Evolutionary conservation across 371 early-diverging fungal species (phyloP).

Genomic region (Mucor ambiguus): DNA sequence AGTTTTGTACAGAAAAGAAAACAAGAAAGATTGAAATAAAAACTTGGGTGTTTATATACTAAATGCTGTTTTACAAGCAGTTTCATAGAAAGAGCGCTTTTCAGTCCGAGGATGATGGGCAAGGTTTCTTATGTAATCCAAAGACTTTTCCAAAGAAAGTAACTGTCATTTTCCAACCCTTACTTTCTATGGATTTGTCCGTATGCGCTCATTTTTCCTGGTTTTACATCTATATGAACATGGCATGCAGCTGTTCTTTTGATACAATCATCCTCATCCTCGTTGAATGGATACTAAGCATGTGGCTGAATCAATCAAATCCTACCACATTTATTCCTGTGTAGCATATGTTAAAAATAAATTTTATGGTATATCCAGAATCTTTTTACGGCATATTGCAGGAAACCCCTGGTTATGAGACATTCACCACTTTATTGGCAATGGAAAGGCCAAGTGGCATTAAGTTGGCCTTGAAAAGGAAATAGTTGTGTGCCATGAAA

Average conservation of each 20-base stretch:
- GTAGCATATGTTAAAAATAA: constrained; percentile 3
- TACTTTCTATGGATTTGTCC: background rate
- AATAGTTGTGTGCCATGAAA: background rate
- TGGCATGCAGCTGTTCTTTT: background rate
- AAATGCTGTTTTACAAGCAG: background rate
- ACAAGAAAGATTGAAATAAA: background rate
- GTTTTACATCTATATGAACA: background rate
- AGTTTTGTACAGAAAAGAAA: background rate
- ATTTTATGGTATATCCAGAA: background rate
- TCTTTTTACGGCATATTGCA: background rate
- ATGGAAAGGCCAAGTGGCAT: background rate
- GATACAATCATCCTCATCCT: background rate
- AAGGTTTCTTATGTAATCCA: constrained; percentile 18
- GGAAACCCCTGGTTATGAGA: background rate
- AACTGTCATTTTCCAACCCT: constrained; percentile 15
- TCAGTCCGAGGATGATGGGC: constrained; percentile 6
- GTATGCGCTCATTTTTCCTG: background rate
- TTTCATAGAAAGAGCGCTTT: constrained; percentile 1
- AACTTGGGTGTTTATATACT: constrained; percentile 4
- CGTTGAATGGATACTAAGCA: background rate
- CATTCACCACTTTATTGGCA: background rate
- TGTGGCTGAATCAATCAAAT: background rate
- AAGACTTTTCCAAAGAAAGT: constrained; percentile 20
- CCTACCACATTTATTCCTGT: background rate
- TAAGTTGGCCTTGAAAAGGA: background rate